Evolutionary conservation across 2,329 filamentous ascomycete species (phyloP), one percentile per base, ranked within the genome.

Genomic region (Paraphoma chrysanthemicola): DNA sequence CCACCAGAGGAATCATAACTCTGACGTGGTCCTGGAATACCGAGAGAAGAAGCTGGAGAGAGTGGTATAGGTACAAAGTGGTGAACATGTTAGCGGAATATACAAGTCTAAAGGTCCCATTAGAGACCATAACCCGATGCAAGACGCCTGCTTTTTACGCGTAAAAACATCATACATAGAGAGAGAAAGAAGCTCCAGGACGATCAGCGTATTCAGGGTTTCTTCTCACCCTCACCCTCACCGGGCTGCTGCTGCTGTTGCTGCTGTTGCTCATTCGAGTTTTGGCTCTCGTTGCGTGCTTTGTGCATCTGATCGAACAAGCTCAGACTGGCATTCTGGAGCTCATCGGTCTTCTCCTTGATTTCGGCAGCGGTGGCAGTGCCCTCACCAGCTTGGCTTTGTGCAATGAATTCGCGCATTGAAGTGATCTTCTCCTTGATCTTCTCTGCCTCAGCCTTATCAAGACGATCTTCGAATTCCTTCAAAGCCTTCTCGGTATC

Each of bases 301-400:
- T 96, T 96, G 91, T 99, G 94, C 92, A 99, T 97, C 90, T 98
- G 97, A 85, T 98, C 95, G 80, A 99, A 98, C 75, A 98, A 89
- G 83, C 91, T 96, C 82, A 99, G 85, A 81, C 90, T 94, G 69
- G 94, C 92, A 79, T 90, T 91, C 85, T 98, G 95, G 77, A 99
- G 91, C 82, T 97, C 94, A 68, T 98, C 95, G 73, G 92, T 96
- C 92, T 97, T 97, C 84, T 92, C 88, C 91, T 98, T 98, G 81
- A 99, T 90, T 82, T 98, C 91, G 66, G 91, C 91, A 49, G 93
- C 91, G 59, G 92, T 96, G 73, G 91, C 88, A 62, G 84, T 87
- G 74, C 89, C 88, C 85, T 99, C 95, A 64, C 94, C 94, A 72
- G 92, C 87, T 85, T 97, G 94, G 86, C 88, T 96, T 89, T 96